Base-by-base conservation (phyloP, 1,139 yeast genomes). In the Ashbya aceris region DNA sequence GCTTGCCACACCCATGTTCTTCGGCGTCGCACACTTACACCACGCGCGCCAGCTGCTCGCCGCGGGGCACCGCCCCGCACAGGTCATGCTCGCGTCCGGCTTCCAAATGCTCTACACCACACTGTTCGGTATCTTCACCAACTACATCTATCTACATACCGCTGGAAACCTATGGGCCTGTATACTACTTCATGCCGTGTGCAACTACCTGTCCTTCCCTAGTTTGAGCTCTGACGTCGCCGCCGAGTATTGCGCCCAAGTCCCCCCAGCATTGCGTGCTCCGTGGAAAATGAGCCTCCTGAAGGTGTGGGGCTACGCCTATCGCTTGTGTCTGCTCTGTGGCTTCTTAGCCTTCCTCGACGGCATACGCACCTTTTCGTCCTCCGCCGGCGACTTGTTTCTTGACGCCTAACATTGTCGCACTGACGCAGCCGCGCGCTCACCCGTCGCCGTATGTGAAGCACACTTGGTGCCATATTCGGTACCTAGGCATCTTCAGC, bases 1-100 rank as follows among this genome's bases (percentile, higher is more conserved):
- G 2, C 55, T 62, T 40, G 60, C 63, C 26, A 71, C 89, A 2
- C 95, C 96, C 0, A 55, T 80, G 14, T 72, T 79, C 49, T 91
- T 91, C 66, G 95, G 96, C 1, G 56, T 85, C n/a, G 96, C 97
- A 0, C 99, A 91, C 62, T 46, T 83, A 13, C 96, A 91, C 58
- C 97, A 91, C 61, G 94, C 79, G 1, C 71, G 70, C 50, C 84
- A 79, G 46, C 54, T 76, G 41, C 69, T 67, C 46, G 53, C 60
- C 7, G 60, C 49, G 27, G 66, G 58, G 5, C 57, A 45, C 44
- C 48, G 46, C 27, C 39, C 67, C 0, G 37, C 51, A 1, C 55
- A 62, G n/a, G 69, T 77, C 5, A 35, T 73, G 0, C 38, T 73
- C 11, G 61, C 67, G 8, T 68, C 77, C 1, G 31, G 62, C 0